Conservation (phyloP, 2,329 filamentous ascomycete species). For the Sporothrix inflata region DNA sequence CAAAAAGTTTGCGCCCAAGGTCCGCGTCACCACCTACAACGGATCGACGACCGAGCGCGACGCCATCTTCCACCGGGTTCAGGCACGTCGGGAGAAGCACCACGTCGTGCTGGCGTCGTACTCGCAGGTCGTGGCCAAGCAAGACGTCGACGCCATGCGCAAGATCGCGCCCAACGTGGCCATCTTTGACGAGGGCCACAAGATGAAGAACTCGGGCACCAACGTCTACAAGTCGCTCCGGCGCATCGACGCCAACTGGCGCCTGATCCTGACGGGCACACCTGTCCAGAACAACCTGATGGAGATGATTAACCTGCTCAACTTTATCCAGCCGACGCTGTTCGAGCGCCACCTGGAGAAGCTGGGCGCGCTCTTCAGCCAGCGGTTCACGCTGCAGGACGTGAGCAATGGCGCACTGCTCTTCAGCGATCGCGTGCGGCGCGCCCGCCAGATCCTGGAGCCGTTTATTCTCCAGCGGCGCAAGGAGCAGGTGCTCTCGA, state of each 20-base stretch:
- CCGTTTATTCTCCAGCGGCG: conserved; percentile 93
- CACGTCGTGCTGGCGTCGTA: conserved; percentile 65
- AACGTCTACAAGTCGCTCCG: conserved; percentile 79
- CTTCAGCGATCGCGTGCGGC: conserved; percentile 81
- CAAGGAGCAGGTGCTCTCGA: conserved; percentile 86
- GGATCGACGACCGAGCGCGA: conserved; percentile 69
- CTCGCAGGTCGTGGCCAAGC: conserved; percentile 58
- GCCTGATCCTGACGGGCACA: conserved; percentile 85
- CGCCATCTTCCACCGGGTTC: conserved; percentile 66
- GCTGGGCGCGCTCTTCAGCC: conserved; percentile 85
- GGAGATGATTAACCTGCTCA: conserved; percentile 85
- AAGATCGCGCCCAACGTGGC: conserved; percentile 55
- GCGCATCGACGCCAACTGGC: conserved; percentile 77
- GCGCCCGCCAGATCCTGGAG: conserved; percentile 88
- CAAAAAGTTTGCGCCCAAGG: conserved; percentile 75
- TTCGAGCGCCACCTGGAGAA: conserved; percentile 78
- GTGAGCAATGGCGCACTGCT: conserved; percentile 80
- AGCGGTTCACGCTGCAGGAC: conserved; percentile 83
- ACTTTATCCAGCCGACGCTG: conserved; percentile 88
- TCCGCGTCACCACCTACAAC: conserved; percentile 72
- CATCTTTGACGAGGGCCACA: conserved; percentile 94
- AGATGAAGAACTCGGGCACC: conserved; percentile 85
- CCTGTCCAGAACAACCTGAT: conserved; percentile 93
- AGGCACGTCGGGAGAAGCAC: conserved; percentile 67
- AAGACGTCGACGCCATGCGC: conserved; percentile 56